A percentile compares a stretch with the other conserved stretches of the same genome.
Conservation (phyloP, 768 basidiomycete species). For the Leccinum olivaceopallidum region DNA sequence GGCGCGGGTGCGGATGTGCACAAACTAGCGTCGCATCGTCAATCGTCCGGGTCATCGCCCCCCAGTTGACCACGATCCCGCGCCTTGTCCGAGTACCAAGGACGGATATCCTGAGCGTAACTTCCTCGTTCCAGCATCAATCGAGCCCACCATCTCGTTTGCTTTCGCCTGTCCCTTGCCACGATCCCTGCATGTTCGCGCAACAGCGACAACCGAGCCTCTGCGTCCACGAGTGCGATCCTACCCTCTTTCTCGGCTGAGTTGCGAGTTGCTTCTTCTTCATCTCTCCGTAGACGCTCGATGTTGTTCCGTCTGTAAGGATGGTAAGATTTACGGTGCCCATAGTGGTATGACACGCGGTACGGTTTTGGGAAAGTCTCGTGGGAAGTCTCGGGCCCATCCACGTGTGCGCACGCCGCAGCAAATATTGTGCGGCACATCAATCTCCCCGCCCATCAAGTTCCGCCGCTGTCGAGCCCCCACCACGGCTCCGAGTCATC, state of each 20-base stretch:
- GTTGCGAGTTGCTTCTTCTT: conserved; percentile 70
- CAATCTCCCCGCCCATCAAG: no score
- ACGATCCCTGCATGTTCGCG: conserved; percentile 57
- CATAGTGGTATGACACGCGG: conserved; percentile 40
- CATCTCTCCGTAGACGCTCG: conserved; percentile 75
- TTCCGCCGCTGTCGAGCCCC: no score
- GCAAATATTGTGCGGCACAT: no score
- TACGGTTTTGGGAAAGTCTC: no score
- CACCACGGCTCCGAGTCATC: no score
- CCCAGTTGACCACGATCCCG: conserved; percentile 27
- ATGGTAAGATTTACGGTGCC: conserved; percentile 93
- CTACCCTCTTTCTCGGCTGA: conserved; percentile 71
- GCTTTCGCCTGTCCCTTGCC: conserved; percentile 39
- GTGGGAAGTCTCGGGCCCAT: no score
- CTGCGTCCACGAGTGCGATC: conserved; percentile 76
- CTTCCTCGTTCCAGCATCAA: background rate
- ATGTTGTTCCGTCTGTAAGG: conserved; percentile 86
- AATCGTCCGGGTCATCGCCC: conserved; percentile 36
- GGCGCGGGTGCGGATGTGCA: no score
- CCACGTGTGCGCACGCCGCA: no score
- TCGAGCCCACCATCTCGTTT: conserved; percentile 27
- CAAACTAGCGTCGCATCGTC: conserved; percentile 32
- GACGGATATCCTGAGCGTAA: conserved; percentile 69
- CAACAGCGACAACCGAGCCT: conserved; percentile 69
- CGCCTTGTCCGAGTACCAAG: conserved; percentile 62